These are phyloP conservation scores for Leccinum griseonigrum DNA, from an alignment of 1,284 basidiomycete genomes.

Conservation along the genomic window DNA sequence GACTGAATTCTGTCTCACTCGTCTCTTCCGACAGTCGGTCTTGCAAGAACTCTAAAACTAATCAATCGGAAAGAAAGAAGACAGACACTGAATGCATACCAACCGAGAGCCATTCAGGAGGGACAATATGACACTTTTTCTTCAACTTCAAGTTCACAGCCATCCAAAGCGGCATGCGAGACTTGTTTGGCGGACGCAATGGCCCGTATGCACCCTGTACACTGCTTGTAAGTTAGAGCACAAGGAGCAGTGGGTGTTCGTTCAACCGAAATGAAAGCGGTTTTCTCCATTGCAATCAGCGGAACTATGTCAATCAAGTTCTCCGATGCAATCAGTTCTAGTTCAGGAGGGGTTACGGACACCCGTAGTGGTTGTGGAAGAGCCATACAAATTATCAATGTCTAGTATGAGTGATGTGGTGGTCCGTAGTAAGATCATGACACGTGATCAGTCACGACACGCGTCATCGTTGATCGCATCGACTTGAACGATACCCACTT, in stretches of 20 bases:
- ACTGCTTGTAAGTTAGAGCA: conserved; percentile 12
- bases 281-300: conserved; percentile 82
- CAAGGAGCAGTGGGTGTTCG: conserved; percentile 26
- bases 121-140: conserved; percentile 89
- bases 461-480: conserved; percentile 1
- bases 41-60: conserved; percentile 67
- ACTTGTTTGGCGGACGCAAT: conserved; percentile 81
- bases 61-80: not conserved
- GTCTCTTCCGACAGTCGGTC: conserved; percentile 71
- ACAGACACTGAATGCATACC: conserved; percentile 44
- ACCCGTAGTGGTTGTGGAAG: conserved; percentile 56
- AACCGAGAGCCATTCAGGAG: conserved; percentile 85
- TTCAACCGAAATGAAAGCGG: conserved; percentile 76
- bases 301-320: conserved; percentile 82
- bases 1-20: conserved; percentile 67
- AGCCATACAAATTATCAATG: conserved; percentile 45
- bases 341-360: conserved; percentile 74
- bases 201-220: conserved; percentile 88
- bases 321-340: conserved; percentile 84
- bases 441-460: conserved; percentile 28
- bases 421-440: too few species aligned
- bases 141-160: conserved; percentile 91
- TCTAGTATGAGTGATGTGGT: not conserved
- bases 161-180: conserved; percentile 91
- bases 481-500: conserved; percentile 7